A percentile compares a stretch with the other conserved stretches of the same genome.
Evolutionary conservation across 768 basidiomycete species (phyloP).

Genomic region (Tulasnella calospora): DNA sequence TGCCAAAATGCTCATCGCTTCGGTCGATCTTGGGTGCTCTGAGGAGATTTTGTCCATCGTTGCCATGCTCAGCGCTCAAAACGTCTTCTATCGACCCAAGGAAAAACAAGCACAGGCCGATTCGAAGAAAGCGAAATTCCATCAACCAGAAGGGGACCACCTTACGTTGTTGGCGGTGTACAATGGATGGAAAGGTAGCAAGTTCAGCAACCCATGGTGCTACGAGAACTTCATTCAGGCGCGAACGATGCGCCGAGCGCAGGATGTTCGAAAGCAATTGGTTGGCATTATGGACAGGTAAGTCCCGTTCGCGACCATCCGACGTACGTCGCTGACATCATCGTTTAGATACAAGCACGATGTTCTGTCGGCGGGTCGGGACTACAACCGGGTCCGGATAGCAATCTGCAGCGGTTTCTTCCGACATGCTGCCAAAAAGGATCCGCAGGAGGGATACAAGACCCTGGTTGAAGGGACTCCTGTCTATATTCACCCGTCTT

Average conservation of each 20-base stretch:
- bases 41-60: conserved; percentile 97
- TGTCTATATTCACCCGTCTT: conserved; percentile 96
- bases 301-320: conserved; percentile 32
- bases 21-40: conserved; percentile 94
- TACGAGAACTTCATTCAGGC: conserved; percentile 99
- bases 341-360: conserved; percentile 86
- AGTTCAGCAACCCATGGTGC: conserved; percentile 98
- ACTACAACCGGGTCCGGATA: conserved; percentile 87
- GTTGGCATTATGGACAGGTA: conserved; percentile 98
- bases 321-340: background rate
- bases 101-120: conserved; percentile 98
- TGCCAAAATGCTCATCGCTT: conserved; percentile 97
- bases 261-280: conserved; percentile 96
- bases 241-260: conserved; percentile 91
- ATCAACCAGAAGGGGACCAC: conserved; percentile 97
- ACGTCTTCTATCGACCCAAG: conserved; percentile 82
- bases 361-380: conserved; percentile 83
- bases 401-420: conserved; percentile 98
- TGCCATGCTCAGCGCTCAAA: conserved; percentile 95
- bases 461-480: conserved; percentile 97
- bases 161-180: conserved; percentile 89
- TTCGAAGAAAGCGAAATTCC: conserved; percentile 99
- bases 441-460: conserved; percentile 97
- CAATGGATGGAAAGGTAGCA: conserved; percentile 96
- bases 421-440: conserved; percentile 97